A percentile compares a stretch with the other conserved stretches of the same genome.
Evolutionary conservation across 2,329 filamentous ascomycete species (phyloP).

Genomic region (Colletotrichum liaoningense): DNA sequence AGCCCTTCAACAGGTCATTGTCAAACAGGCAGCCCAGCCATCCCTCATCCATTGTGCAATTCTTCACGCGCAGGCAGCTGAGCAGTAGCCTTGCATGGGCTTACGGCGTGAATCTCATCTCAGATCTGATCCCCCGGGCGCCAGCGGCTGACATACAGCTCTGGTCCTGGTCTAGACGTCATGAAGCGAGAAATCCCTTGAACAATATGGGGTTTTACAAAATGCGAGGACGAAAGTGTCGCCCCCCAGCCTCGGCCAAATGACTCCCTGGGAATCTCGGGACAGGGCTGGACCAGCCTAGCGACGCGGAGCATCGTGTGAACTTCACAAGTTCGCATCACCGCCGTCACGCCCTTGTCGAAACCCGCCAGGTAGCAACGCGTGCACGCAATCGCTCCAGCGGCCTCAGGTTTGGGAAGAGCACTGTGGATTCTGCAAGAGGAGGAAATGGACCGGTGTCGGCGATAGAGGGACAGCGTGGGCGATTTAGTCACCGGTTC

Average conservation of each 20-base stretch:
- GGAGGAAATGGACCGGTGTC: background rate
- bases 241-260: background rate
- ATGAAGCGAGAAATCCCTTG: background rate
- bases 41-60: constrained; percentile 11
- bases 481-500: background rate
- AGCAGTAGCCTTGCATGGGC: constrained; percentile 30
- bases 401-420: background rate
- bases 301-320: background rate
- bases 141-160: background rate
- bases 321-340: background rate
- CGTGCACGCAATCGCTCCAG: background rate
- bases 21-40: background rate
- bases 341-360: background rate
- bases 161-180: background rate
- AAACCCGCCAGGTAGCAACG: background rate
- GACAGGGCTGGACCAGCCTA: background rate
- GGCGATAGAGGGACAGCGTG: background rate
- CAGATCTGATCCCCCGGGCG: constrained; percentile 4
- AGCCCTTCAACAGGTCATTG: background rate
- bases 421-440: background rate
- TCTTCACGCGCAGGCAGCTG: constrained; percentile 27
- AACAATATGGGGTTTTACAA: background rate
- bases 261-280: background rate
- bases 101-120: constrained; percentile 31
- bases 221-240: background rate